phyloP scores from a whole-genome alignment of 768 basidiomycete genomes.

The Naganishia antarctica region DNA sequence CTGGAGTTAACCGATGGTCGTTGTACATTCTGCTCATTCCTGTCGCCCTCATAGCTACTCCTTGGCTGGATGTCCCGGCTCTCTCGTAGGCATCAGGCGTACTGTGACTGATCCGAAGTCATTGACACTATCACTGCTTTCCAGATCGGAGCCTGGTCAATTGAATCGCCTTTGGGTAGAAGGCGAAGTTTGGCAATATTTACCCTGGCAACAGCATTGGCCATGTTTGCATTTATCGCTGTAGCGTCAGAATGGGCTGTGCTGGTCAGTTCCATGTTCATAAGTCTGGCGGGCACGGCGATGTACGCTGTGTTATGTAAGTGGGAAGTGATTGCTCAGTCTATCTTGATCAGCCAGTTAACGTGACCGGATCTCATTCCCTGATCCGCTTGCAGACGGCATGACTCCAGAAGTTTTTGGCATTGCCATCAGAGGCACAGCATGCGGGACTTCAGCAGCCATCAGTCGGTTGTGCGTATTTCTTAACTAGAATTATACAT shows the following conservation, averaged over 20 bases:
- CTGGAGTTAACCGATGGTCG: not conserved
- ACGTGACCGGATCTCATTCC: not conserved
- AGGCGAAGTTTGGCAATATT: constrained; percentile 45
- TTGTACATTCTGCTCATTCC: not conserved
- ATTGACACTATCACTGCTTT: not conserved
- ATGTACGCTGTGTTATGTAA: constrained; percentile 49
- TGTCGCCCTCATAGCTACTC: constrained; percentile 20
- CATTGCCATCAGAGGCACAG: constrained; percentile 45
- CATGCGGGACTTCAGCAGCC: constrained; percentile 47
- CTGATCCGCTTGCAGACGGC: constrained; percentile 39
- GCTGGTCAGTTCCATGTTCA: constrained; percentile 42
- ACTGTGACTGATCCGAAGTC: not conserved
- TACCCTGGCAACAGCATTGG: constrained; percentile 41
- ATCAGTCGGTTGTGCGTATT: constrained; percentile 42
- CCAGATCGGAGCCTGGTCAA: constrained; percentile 46
- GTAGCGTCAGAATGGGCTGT: constrained; percentile 40
- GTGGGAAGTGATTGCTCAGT: constrained; percentile 23
- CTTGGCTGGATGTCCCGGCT: constrained; percentile 46
- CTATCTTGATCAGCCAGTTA: too few relatives aligned
- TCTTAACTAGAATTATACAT: not conserved
- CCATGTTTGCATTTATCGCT: constrained; percentile 43
- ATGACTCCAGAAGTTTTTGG: constrained; percentile 48
- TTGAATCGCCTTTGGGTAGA: constrained; percentile 42
- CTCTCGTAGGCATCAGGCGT: constrained; percentile 33
- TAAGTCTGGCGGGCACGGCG: constrained; percentile 44